Conservation (phyloP, 2,329 filamentous ascomycete genomes). For the Emergomyces africanus region DNA sequence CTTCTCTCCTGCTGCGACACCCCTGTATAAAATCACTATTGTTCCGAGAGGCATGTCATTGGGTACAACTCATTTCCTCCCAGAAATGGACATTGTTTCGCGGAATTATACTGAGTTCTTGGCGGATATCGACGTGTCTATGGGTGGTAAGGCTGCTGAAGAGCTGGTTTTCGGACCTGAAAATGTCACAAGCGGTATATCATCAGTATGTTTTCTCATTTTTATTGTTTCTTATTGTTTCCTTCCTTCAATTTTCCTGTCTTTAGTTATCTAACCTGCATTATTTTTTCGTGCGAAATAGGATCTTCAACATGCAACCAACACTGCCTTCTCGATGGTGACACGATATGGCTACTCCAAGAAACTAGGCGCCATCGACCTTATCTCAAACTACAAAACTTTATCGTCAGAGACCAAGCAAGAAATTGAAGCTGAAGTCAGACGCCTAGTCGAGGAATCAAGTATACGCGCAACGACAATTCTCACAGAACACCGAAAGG, state of each 20-base stretch:
- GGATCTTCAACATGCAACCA: constrained; percentile 76
- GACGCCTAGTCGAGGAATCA: constrained; percentile 69
- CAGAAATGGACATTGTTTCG: constrained; percentile 86
- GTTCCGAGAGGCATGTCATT: constrained; percentile 78
- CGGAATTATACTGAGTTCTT: constrained; percentile 74
- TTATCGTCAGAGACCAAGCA: constrained; percentile 79
- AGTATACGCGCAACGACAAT: constrained; percentile 60
- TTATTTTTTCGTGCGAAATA: constrained; percentile 23
- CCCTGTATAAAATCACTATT: constrained; percentile 94
- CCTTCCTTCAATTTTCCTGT: not conserved
- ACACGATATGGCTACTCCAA: constrained; percentile 82
- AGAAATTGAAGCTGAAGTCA: constrained; percentile 78
- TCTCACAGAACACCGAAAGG: constrained; percentile 61
- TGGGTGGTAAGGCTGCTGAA: constrained; percentile 79
- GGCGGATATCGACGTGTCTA: constrained; percentile 62
- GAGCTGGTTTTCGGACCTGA: constrained; percentile 88
- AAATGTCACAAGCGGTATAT: constrained; percentile 80
- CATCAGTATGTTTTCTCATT: constrained; percentile 47
- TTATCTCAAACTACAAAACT: constrained; percentile 63
- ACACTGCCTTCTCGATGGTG: constrained; percentile 75
- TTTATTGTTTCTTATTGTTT: not conserved
- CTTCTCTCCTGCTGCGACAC: constrained; percentile 61
- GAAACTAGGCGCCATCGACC: constrained; percentile 78
- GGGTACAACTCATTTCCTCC: constrained; percentile 76
- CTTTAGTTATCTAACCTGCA: not conserved